phyloP scores from a whole-genome alignment of 2,329 filamentous ascomycete species.

The Hypoxylon sp. region DNA sequence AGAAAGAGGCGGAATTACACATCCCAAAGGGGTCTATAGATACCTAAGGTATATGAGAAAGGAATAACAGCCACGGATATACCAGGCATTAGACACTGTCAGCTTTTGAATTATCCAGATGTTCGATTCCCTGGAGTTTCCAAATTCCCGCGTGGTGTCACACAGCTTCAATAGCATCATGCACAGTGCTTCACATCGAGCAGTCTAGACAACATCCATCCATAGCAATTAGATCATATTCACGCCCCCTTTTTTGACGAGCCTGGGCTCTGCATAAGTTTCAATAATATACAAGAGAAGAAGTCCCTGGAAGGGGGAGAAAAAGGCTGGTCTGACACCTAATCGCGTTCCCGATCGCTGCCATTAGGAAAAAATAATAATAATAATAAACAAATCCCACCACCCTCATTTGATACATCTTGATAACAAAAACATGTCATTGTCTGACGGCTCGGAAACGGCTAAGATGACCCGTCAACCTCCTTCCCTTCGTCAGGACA shows the following conservation, averaged over 20 bases:
- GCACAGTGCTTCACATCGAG: conserved; percentile 16
- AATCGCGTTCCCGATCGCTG: conserved; percentile 36
- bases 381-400: conserved; percentile 34
- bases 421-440: conserved; percentile 46
- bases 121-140: conserved; percentile 18
- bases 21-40: not conserved
- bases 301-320: conserved; percentile 17
- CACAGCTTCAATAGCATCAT: conserved; percentile 38
- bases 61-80: conserved; percentile 17
- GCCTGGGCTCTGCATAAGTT: conserved; percentile 34
- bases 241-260: conserved; percentile 36
- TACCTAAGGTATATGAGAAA: not conserved
- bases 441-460: conserved; percentile 46
- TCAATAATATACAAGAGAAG: conserved; percentile 49
- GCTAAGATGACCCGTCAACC: conserved; percentile 47
- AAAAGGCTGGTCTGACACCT: conserved; percentile 38
- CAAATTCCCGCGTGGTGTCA: conserved; percentile 35
- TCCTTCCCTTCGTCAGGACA: conserved; percentile 51
- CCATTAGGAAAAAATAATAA: conserved; percentile 38
- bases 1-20: not conserved
- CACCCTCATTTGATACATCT: conserved; percentile 40
- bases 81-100: conserved; percentile 11
- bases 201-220: conserved; percentile 16
- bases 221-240: conserved; percentile 44
- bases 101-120: conserved; percentile 21